phyloP scores from a whole-genome alignment of 176 grass and related monocot species.

The Lolium perenne region DNA sequence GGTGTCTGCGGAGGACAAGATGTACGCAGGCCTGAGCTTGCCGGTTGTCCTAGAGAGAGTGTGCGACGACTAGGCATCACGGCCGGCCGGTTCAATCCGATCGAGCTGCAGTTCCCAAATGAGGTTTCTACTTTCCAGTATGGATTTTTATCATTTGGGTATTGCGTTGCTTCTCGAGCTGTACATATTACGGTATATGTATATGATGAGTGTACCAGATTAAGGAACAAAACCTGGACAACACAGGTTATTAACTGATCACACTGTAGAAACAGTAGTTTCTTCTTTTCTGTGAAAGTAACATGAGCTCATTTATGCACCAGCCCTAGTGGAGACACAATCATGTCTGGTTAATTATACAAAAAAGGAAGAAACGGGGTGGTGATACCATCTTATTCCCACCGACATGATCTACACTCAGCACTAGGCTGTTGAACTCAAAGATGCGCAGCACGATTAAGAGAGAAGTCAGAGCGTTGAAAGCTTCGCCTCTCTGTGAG shows the following conservation, averaged over 20 bases:
- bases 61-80: constrained; percentile 9
- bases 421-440: neutral
- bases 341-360: neutral
- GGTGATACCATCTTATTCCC: neutral
- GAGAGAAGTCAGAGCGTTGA: neutral
- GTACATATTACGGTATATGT: neutral
- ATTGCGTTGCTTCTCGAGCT: neutral
- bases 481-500: neutral
- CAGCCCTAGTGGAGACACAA: neutral
- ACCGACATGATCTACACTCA: neutral
- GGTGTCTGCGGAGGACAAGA: neutral
- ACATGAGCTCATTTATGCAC: neutral
- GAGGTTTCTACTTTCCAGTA: neutral
- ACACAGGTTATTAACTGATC: neutral
- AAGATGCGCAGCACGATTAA: constrained; percentile 1
- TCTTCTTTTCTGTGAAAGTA: neutral
- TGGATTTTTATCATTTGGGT: neutral
- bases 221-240: neutral
- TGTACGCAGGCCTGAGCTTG: constrained; percentile 36
- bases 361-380: neutral
- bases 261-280: neutral
- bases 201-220: neutral
- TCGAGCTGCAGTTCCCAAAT: neutral
- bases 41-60: constrained; percentile 44
- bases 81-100: neutral